These are phyloP conservation scores for Cytospora piceicola DNA, from an alignment of 2,329 filamentous ascomycete genomes.

Conservation along the genomic window DNA sequence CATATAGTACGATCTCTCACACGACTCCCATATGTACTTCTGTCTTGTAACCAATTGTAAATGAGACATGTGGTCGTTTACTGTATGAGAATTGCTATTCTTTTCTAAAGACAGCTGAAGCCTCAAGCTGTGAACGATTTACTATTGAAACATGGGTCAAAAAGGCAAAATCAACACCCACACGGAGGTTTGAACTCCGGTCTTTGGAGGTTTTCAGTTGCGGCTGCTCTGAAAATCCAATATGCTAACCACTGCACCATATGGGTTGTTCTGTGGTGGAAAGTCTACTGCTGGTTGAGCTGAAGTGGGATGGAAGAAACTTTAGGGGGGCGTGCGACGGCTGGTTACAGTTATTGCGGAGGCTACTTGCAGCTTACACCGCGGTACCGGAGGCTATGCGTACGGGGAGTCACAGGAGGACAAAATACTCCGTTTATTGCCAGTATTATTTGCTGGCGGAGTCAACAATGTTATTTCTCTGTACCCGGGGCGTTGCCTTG, in stretches of 20 bases:
- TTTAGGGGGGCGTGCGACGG: neutral
- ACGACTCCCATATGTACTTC: too few relatives aligned
- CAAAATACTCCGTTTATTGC: neutral
- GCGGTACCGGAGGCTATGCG: neutral
- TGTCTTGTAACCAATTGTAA: too few relatives aligned
- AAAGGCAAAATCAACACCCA: neutral
- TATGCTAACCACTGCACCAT: conserved; percentile 21
- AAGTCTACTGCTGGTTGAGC: neutral
- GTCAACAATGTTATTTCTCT: neutral
- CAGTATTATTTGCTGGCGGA: neutral
- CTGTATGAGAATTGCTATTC: neutral
- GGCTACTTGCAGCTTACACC: neutral
- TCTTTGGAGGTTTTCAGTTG: conserved; percentile 7
- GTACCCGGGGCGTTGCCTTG: neutral
- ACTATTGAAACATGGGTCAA: neutral
- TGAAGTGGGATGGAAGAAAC: neutral
- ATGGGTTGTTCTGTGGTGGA: neutral
- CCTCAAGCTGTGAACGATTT: too few relatives aligned
- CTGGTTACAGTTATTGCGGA: neutral
- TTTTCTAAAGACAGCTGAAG: too few relatives aligned
- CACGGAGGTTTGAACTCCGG: conserved; percentile 21
- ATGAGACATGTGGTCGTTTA: too few relatives aligned
- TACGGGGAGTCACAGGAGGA: neutral
- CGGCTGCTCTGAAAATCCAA: conserved; percentile 6
- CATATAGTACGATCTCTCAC: too few relatives aligned